These are phyloP conservation scores for Guyanaporus albipodus DNA, from an alignment of 768 basidiomycete species.

Conservation along the genomic window DNA sequence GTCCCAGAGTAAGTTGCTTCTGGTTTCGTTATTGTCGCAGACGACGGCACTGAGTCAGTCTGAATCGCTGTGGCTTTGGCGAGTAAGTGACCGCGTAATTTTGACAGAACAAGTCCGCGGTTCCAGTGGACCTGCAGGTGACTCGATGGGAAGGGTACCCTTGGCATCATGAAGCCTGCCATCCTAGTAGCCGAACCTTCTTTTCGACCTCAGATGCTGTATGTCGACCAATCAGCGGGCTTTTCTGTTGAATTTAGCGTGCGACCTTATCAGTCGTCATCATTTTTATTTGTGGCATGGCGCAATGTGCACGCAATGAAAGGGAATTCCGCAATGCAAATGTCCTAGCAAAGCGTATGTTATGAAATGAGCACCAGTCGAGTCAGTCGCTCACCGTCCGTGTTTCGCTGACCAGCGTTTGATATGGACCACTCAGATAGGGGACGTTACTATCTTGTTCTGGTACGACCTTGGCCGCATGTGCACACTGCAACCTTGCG, in stretches of 20 bases:
- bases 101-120: conserved; percentile 2
- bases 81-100: conserved; percentile 9
- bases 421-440: neutral
- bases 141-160: too few relatives aligned
- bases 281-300: too few relatives aligned
- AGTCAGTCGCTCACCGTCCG: neutral
- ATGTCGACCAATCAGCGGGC: neutral
- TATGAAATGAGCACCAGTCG: neutral
- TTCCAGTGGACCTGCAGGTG: neutral
- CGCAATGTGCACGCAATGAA: neutral
- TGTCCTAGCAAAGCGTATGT: too few relatives aligned
- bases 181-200: too few relatives aligned
- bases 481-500: neutral
- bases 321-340: too few relatives aligned
- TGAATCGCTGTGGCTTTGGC: neutral
- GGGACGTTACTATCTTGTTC: neutral
- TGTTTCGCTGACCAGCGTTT: neutral
- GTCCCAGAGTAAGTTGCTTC: conserved; percentile 12
- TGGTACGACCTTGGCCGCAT: neutral
- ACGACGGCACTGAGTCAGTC: neutral
- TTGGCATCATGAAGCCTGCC: too few relatives aligned
- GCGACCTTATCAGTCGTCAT: neutral
- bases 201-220: too few relatives aligned
- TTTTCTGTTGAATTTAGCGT: neutral
- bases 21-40: conserved; percentile 3